These are phyloP conservation scores for Lactarius deliciosus DNA, from an alignment of 768 basidiomycete species.

Conservation along the genomic window DNA sequence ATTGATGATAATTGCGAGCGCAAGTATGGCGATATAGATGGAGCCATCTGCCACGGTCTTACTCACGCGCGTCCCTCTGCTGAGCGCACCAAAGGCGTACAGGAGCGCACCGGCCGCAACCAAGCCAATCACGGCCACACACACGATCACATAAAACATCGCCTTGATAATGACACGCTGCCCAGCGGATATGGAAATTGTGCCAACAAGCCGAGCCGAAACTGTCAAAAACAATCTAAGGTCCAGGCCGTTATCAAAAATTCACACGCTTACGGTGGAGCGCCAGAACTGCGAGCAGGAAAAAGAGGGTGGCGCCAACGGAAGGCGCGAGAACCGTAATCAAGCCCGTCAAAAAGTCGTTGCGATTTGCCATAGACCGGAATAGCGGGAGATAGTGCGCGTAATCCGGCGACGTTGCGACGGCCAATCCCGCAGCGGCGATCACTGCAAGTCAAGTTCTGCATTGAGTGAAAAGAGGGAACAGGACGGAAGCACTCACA, in stretches of 20 bases:
- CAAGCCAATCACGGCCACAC: slow-evolving; percentile 59
- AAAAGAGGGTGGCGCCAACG: slow-evolving; percentile 58
- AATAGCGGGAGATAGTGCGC: slow-evolving; percentile 71
- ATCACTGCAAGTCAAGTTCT: slow-evolving; percentile 48
- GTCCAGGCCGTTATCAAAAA: background rate
- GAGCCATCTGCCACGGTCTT: slow-evolving; percentile 62
- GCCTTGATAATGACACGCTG: slow-evolving; percentile 62
- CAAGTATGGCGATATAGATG: slow-evolving; percentile 66
- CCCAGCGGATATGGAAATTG: slow-evolving; percentile 61
- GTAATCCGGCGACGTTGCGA: slow-evolving; percentile 70
- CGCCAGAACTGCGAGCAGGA: slow-evolving; percentile 49
- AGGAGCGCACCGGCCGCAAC: slow-evolving; percentile 66
- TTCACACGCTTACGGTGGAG: slow-evolving; percentile 52
- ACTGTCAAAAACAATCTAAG: slow-evolving; percentile 20
- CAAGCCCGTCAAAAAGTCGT: slow-evolving; percentile 58
- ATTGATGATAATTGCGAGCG: slow-evolving; percentile 57
- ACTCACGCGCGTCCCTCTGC: slow-evolving; percentile 37
- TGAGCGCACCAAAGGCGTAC: slow-evolving; percentile 63
- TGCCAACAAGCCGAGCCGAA: slow-evolving; percentile 40
- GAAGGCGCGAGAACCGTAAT: slow-evolving; percentile 70
- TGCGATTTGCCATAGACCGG: slow-evolving; percentile 46
- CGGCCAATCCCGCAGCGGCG: slow-evolving; percentile 64
- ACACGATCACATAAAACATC: slow-evolving; percentile 57
- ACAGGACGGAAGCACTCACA: slow-evolving; percentile 49
- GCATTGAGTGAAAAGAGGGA: background rate